Conservation (phyloP, 192 early-diverging fungal species). For the Geranomyces variabilis region DNA sequence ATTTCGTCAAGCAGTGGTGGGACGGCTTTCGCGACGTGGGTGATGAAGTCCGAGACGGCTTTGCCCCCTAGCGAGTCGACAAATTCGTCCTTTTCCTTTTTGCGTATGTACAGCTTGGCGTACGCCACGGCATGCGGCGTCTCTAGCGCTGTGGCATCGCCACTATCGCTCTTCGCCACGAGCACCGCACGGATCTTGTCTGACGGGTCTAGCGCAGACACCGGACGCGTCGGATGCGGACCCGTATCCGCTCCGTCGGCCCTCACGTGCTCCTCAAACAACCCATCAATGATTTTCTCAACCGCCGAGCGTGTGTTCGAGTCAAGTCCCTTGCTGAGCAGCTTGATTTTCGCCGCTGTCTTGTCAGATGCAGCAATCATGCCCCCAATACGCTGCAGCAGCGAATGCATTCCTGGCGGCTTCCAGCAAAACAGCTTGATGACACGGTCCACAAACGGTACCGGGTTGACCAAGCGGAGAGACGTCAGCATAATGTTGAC, state of each 20-base stretch:
- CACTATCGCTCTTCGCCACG: background rate
- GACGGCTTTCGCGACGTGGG: constrained; percentile 26
- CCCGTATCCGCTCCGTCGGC: constrained; percentile 6
- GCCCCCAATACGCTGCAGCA: constrained; percentile 38
- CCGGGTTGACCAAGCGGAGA: constrained; percentile 42
- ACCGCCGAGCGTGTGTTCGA: constrained; percentile 4
- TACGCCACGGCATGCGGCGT: constrained; percentile 18
- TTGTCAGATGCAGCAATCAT: constrained; percentile 32
- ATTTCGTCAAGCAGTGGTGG: constrained; percentile 42
- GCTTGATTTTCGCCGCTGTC: constrained; percentile 15
- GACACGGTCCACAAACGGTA: constrained; percentile 44
- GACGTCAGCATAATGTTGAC: constrained; percentile 36
- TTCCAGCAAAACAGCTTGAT: constrained; percentile 47
- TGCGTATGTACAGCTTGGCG: constrained; percentile 36
- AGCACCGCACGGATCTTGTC: background rate
- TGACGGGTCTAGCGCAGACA: constrained; percentile 19
- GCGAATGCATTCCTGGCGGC: constrained; percentile 41
- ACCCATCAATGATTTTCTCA: constrained; percentile 8
- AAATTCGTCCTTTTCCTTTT: constrained; percentile 41
- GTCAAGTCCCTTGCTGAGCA: background rate
- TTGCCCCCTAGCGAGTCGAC: constrained; percentile 37
- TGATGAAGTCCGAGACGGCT: constrained; percentile 34
- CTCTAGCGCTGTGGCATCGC: background rate
- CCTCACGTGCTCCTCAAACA: background rate
- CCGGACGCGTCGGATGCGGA: background rate